These are phyloP conservation scores for Brassica incana DNA, from an alignment of 345 rosid genomes.

Conservation along the genomic window DNA sequence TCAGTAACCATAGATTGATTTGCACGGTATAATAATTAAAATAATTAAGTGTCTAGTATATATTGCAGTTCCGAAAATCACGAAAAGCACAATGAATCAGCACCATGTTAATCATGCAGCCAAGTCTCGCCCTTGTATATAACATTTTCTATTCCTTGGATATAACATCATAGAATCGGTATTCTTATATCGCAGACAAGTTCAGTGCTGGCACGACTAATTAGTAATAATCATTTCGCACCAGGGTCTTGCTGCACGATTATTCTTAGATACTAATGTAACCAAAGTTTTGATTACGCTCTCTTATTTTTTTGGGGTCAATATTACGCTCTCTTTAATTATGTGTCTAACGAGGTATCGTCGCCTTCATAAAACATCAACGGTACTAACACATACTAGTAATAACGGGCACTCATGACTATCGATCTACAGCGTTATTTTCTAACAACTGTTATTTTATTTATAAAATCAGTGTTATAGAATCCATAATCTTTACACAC, in stretches of 20 bases:
- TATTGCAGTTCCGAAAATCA: neutral
- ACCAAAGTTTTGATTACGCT: neutral
- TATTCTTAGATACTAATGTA: neutral
- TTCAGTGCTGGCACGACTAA: neutral
- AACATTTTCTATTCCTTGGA: neutral
- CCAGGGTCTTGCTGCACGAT: neutral
- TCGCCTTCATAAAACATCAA: neutral
- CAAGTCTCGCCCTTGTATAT: neutral
- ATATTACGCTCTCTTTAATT: neutral
- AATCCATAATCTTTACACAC: neutral
- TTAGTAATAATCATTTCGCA: neutral
- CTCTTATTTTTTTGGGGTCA: too few relatives aligned
- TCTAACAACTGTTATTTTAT: neutral
- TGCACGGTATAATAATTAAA: neutral
- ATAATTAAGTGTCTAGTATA: neutral
- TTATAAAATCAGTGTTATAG: neutral
- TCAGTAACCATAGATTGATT: conserved; percentile 6
- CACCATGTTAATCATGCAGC: conserved; percentile 8
- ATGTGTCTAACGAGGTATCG: neutral
- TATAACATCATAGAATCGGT: neutral
- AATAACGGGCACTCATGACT: too few relatives aligned
- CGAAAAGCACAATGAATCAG: neutral
- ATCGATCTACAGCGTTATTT: neutral
- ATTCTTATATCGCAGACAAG: neutral
- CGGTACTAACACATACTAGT: neutral